phyloP scores from a whole-genome alignment of 106 monocot genomes.

The Dioscorea zingiberensis region DNA sequence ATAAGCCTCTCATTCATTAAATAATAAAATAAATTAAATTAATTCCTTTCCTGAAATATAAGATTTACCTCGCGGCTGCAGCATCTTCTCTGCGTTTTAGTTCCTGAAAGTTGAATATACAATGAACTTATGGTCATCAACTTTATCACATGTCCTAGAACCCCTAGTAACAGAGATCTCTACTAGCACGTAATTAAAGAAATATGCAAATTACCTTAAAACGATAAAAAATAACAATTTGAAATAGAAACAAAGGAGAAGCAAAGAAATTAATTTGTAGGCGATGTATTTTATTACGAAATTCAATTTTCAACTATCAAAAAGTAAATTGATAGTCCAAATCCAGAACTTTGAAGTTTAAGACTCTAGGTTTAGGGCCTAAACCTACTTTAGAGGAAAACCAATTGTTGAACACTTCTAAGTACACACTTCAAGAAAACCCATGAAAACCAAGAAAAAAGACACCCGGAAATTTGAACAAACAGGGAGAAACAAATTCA shows the following conservation, averaged over 20 bases:
- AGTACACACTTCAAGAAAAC: not conserved
- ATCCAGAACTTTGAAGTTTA: too few relatives aligned
- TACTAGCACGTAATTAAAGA: not conserved
- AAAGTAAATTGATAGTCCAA: too few relatives aligned
- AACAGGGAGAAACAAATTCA: not conserved
- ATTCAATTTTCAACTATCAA: too few relatives aligned
- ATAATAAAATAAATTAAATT: not conserved
- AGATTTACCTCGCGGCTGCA: slow-evolving; percentile 38
- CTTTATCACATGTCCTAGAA: too few relatives aligned
- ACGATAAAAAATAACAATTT: not conserved
- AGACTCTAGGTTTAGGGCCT: too few relatives aligned
- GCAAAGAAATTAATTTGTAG: too few relatives aligned
- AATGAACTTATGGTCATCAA: not conserved
- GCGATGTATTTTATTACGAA: too few relatives aligned
- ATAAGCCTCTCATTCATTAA: slow-evolving; percentile 1
- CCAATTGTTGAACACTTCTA: not conserved
- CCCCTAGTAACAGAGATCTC: not conserved
- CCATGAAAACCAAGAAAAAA: not conserved
- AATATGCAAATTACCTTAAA: not conserved
- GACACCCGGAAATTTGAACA: too few relatives aligned
- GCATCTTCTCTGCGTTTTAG: slow-evolving; percentile 54
- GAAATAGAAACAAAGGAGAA: not conserved
- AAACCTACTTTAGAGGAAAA: not conserved
- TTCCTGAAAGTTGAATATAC: slow-evolving; percentile 18
- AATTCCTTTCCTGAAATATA: slow-evolving; percentile 6